A percentile compares a stretch with the other conserved stretches of the same genome.
phyloP scores from a whole-genome alignment of 2,329 filamentous ascomycete species.

The Emmonsiellopsis sp. region DNA sequence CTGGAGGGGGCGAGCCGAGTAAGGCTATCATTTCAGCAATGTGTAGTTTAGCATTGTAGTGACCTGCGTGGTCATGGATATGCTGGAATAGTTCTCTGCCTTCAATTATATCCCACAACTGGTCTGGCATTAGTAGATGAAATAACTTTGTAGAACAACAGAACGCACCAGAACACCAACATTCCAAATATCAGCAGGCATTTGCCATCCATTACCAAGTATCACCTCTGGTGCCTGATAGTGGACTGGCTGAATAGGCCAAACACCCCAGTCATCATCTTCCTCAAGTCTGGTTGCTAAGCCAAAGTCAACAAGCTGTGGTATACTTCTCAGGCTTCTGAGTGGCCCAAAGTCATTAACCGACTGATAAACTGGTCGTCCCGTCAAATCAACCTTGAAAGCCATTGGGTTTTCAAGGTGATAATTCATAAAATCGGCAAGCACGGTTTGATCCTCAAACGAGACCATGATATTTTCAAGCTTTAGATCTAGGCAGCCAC shows the following conservation, averaged over 20 bases:
- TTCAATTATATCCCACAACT: conserved; percentile 30
- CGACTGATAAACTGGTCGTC: conserved; percentile 26
- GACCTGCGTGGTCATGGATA: conserved; percentile 19
- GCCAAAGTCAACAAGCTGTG: conserved; percentile 27
- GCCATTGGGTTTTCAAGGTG: conserved; percentile 23
- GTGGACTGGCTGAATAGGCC: conserved; percentile 13
- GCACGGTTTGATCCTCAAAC: conserved; percentile 21
- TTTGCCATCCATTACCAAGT: conserved; percentile 6
- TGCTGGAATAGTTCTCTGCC: conserved; percentile 27
- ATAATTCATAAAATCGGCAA: conserved; percentile 23
- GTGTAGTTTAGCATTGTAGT: conserved; percentile 24
- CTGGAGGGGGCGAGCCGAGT: conserved; percentile 25
- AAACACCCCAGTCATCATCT: conserved; percentile 33
- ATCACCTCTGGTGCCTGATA: conserved; percentile 9
- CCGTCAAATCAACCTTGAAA: conserved; percentile 24
- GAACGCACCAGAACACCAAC: conserved; percentile 9
- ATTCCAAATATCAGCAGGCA: conserved; percentile 9
- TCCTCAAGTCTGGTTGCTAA: conserved; percentile 24
- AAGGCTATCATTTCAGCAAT: conserved; percentile 33
- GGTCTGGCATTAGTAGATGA: conserved; percentile 15
- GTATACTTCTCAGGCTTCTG: conserved; percentile 8
- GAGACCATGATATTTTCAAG: conserved; percentile 35
- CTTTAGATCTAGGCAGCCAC: conserved; percentile 30
- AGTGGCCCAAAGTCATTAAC: conserved; percentile 23
- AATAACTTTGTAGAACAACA: conserved; percentile 11